Conservation (phyloP, 2,329 filamentous ascomycete species). For the Aspergillus arachidicola region DNA sequence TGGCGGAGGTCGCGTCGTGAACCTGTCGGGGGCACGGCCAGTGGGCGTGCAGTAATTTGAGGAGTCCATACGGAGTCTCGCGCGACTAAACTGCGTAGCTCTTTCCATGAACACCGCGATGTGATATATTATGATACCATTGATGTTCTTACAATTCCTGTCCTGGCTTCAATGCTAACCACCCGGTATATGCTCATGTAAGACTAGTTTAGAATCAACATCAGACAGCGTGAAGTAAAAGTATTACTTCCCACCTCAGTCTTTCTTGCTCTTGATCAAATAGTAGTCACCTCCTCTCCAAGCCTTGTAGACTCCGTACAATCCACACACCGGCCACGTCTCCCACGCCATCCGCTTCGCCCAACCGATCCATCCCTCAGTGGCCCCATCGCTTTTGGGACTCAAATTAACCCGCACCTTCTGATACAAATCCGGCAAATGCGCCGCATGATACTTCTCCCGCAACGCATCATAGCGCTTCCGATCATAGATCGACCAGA, state of each 20-base stretch:
- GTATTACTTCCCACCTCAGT: background rate
- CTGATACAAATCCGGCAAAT: conserved; percentile 24
- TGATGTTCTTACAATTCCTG: background rate
- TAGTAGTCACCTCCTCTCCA: conserved; percentile 29
- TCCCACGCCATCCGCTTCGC: conserved; percentile 21
- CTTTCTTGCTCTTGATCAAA: conserved; percentile 7
- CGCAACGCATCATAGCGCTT: conserved; percentile 41
- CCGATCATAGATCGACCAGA: conserved; percentile 47
- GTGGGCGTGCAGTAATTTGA: conserved; percentile 41
- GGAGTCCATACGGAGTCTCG: background rate
- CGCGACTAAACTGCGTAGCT: background rate
- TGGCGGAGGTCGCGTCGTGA: conserved; percentile 58
- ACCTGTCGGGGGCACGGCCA: conserved; percentile 58
- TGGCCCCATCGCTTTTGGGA: background rate
- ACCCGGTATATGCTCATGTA: background rate
- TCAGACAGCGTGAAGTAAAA: too few species aligned
- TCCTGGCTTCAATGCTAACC: background rate
- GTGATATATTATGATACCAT: background rate
- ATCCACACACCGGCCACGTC: conserved; percentile 28
- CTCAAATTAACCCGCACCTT: conserved; percentile 19
- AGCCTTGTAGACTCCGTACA: conserved; percentile 29
- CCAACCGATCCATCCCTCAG: conserved; percentile 15
- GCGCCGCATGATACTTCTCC: conserved; percentile 40
- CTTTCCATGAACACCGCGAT: background rate
- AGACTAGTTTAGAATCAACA: background rate